These are phyloP conservation scores for Colletotrichum sp. DNA, from an alignment of 2,329 filamentous ascomycete genomes.

Conservation along the genomic window DNA sequence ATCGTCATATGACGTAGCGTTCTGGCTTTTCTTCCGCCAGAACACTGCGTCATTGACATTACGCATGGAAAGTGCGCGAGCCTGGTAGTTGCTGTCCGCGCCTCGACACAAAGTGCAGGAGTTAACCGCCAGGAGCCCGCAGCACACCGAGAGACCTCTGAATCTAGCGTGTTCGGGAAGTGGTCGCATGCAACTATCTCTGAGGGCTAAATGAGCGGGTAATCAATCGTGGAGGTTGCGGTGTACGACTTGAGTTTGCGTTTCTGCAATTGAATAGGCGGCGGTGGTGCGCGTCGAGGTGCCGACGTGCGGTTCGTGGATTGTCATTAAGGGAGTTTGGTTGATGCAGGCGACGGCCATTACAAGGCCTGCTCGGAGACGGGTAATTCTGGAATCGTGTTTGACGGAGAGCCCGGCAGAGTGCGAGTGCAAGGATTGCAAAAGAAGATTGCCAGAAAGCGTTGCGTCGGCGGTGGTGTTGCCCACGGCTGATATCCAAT, in stretches of 20 bases:
- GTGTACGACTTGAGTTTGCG: fast-evolving
- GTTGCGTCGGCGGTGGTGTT: not conserved
- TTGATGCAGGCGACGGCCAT: no score
- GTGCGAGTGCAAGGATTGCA: not conserved
- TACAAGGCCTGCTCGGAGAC: not conserved
- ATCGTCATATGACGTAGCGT: no score
- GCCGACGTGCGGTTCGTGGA: not conserved
- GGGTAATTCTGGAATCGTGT: not conserved
- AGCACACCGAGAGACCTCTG: no score
- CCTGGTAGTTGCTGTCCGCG: fast-evolving
- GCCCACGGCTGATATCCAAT: no score
- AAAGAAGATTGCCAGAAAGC: not conserved
- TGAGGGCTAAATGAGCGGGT: not conserved
- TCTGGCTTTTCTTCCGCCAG: no score
- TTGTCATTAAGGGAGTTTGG: not conserved
- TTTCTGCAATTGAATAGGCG: not conserved
- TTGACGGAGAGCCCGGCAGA: not conserved
- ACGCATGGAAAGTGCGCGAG: no score
- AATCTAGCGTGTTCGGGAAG: no score
- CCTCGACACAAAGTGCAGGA: no score
- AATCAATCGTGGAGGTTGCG: fast-evolving
- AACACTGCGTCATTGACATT: no score
- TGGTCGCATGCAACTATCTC: not conserved
- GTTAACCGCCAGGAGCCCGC: no score
- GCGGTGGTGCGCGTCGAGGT: not conserved